Evolutionary conservation across 495 filamentous ascomycete species (phyloP).

Genomic region (Aspergillus campestris): DNA sequence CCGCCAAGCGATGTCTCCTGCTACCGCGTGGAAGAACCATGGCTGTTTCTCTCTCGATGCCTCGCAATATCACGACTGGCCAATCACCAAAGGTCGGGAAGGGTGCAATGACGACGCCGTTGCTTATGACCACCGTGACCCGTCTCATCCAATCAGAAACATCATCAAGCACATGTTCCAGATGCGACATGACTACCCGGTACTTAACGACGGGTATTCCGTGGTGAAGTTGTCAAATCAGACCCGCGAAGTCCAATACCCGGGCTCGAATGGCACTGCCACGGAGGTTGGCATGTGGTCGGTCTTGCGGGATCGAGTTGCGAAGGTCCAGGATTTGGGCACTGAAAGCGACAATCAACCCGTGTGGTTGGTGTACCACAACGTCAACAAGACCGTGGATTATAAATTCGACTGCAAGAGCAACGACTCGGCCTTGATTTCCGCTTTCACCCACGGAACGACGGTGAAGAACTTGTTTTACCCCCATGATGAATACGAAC

Average conservation of each 20-base stretch:
- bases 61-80: slow-evolving; percentile 51
- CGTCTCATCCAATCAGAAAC: slow-evolving; percentile 57
- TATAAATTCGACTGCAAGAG: slow-evolving; percentile 55
- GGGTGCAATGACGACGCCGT: slow-evolving; percentile 54
- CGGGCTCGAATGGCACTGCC: slow-evolving; percentile 43
- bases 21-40: slow-evolving; percentile 60
- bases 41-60: slow-evolving; percentile 55
- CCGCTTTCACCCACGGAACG: slow-evolving; percentile 48
- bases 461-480: slow-evolving; percentile 62
- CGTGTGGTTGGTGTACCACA: slow-evolving; percentile 62
- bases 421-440: slow-evolving; percentile 39
- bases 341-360: slow-evolving; percentile 39
- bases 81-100: slow-evolving; percentile 42
- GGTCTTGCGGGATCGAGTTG: slow-evolving; percentile 43
- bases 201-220: slow-evolving; percentile 56
- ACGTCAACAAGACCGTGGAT: slow-evolving; percentile 45
- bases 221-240: slow-evolving; percentile 54
- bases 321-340: slow-evolving; percentile 44
- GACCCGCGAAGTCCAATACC: slow-evolving; percentile 42
- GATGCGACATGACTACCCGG: slow-evolving; percentile 49
- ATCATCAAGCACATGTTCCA: slow-evolving; percentile 61
- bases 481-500: slow-evolving; percentile 48
- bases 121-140: slow-evolving; percentile 61
- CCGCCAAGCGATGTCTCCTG: slow-evolving; percentile 57
- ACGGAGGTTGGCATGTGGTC: slow-evolving; percentile 67